These are phyloP conservation scores for Heliocybe sulcata DNA, from an alignment of 1,284 basidiomycete species.

Conservation along the genomic window DNA sequence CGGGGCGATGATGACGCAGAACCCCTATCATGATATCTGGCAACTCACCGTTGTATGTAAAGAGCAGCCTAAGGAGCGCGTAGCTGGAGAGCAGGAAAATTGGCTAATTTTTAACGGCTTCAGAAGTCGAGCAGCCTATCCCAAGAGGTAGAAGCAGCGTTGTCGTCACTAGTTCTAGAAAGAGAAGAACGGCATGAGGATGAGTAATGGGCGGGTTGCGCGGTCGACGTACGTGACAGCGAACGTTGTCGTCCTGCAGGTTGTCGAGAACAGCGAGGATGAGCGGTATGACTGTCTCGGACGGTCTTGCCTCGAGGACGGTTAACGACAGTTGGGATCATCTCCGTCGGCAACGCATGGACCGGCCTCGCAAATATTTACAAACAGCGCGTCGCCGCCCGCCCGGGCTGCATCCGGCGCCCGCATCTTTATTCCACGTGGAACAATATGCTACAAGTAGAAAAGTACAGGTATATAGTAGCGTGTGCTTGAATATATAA, in stretches of 20 bases:
- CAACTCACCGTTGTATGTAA: background rate
- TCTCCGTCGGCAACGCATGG: constrained; percentile 1
- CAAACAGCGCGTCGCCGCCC: constrained; percentile 10
- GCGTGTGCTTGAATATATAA: background rate
- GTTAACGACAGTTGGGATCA: constrained; percentile 12
- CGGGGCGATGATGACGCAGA: constrained; percentile 2
- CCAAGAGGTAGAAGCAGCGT: background rate
- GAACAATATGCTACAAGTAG: background rate
- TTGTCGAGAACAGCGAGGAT: constrained; percentile 11
- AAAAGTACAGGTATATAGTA: background rate
- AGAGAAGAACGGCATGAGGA: background rate
- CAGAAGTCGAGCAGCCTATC: background rate
- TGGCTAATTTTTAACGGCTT: background rate
- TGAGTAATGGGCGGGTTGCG: background rate
- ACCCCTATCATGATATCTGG: background rate
- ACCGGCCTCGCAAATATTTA: background rate
- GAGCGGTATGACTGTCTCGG: constrained; percentile 12
- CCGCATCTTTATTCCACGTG: background rate
- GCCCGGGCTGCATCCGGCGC: constrained; percentile 2
- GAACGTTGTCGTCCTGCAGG: constrained; percentile 11
- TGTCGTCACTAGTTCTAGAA: background rate
- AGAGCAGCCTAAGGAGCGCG: background rate
- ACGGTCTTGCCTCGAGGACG: constrained; percentile 15
- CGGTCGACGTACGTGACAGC: constrained; percentile 1
- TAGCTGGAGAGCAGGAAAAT: background rate